Conservation (phyloP, 495 filamentous ascomycete genomes). For the Aspergillus bertholletiae region DNA sequence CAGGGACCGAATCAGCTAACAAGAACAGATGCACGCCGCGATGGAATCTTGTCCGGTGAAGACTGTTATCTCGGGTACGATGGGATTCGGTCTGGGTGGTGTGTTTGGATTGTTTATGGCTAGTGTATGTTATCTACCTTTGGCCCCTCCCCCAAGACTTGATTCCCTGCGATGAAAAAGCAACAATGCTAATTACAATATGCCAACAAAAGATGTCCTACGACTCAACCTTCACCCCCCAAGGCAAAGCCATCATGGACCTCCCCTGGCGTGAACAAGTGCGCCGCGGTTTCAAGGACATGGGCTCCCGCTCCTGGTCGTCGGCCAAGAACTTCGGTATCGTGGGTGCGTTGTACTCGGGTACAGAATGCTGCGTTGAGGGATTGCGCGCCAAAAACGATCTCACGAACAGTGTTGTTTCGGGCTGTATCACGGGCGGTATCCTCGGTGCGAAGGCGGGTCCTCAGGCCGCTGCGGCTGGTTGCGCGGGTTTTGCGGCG, state of each 20-base stretch:
- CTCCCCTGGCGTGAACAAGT: conserved; percentile 83
- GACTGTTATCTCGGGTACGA: conserved; percentile 74
- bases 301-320: conserved; percentile 78
- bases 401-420: conserved; percentile 78
- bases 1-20: no score
- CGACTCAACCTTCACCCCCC: conserved; percentile 72
- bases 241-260: conserved; percentile 57
- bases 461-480: conserved; percentile 82
- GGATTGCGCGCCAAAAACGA: conserved; percentile 90
- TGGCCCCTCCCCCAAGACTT: not conserved
- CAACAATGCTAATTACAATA: no score
- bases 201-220: conserved; percentile 99
- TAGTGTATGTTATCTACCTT: conserved; percentile 54
- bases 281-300: conserved; percentile 82
- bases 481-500: conserved; percentile 92
- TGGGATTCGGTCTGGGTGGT: conserved; percentile 88
- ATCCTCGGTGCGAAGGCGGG: conserved; percentile 80
- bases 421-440: conserved; percentile 90
- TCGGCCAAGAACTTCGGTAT: conserved; percentile 93
- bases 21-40: conserved; percentile 63
- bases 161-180: no score
- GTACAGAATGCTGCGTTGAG: conserved; percentile 95
- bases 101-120: conserved; percentile 96
- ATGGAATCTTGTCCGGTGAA: conserved; percentile 92
- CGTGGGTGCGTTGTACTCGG: conserved; percentile 84